A percentile compares a stretch with the other conserved stretches of the same genome.
These are phyloP conservation scores for Coriaria nepalensis DNA, from an alignment of 306 rosid species.

Conservation along the genomic window DNA sequence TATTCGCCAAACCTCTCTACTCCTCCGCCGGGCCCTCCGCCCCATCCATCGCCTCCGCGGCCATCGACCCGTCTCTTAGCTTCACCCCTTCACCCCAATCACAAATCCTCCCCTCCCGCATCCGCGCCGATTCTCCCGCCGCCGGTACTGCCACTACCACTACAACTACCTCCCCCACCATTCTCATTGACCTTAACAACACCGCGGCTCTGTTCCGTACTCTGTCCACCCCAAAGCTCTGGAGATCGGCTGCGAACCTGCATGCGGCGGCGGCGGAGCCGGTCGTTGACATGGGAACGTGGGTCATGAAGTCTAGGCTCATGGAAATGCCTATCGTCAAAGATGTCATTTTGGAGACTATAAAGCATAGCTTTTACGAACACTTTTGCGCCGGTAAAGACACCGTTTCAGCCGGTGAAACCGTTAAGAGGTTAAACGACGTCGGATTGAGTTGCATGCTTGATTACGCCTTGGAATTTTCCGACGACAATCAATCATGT, in stretches of 20 bases:
- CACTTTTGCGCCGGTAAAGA: slow-evolving; percentile 90
- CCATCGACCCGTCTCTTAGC: slow-evolving; percentile 17
- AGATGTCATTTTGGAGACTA: slow-evolving; percentile 10
- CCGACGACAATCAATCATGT: slow-evolving; percentile 40
- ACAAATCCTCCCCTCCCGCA: neutral
- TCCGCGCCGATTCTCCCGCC: slow-evolving; percentile 5
- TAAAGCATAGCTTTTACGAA: slow-evolving; percentile 32
- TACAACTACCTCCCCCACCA: slow-evolving; percentile 9
- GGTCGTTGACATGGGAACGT: slow-evolving; percentile 61
- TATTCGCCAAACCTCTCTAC: slow-evolving; percentile 25
- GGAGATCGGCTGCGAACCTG: slow-evolving; percentile 52
- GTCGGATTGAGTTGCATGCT: slow-evolving; percentile 73
- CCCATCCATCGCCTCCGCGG: slow-evolving; percentile 17
- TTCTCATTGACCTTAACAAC: slow-evolving; percentile 26
- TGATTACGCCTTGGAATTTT: slow-evolving; percentile 63
- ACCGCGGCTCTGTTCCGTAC: slow-evolving; percentile 29
- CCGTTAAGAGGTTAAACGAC: slow-evolving; percentile 25
- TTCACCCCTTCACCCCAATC: slow-evolving; percentile 1
- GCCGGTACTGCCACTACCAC: neutral
- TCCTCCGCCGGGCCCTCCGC: slow-evolving; percentile 18
- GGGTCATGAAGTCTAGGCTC: slow-evolving; percentile 58
- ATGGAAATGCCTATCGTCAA: slow-evolving; percentile 22
- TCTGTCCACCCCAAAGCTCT: slow-evolving; percentile 32
- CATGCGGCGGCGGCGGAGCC: slow-evolving; percentile 60
- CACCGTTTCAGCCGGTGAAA: slow-evolving; percentile 21